Base-by-base conservation (phyloP, 1,284 basidiomycete genomes). In the Limonomyces culmigenus region DNA sequence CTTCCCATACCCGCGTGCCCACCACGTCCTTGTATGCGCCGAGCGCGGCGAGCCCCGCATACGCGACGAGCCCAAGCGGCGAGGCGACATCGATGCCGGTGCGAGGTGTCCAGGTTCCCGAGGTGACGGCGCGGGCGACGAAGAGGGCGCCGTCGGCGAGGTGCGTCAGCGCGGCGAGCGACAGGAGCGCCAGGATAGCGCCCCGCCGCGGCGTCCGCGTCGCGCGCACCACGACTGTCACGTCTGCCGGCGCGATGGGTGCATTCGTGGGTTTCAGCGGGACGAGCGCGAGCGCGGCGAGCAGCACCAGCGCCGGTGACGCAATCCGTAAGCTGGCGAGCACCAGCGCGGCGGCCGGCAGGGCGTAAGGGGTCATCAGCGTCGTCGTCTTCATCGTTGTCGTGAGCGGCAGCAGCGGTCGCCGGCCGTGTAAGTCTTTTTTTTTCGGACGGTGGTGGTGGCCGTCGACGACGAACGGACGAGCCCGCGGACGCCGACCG, bases 111-210 rank as follows among this genome's bases (percentile, higher is more conserved):
- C 81, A 86, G 14, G 60, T 44, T 46, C 74, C 71, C 45, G 63
- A 58, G 41, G 85, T 47, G 32, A 85, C 63, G 17, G 74, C 69
- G 47, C 66, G 66, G 16, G 70, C 53, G 35, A 75, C 68, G 47
- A 80, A 76, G 5, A 73, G 60, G 35, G 79, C 56, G 38, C 92
- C 65, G 67, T 98, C 69, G 58, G 89, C 59, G 62, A 98, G 70
- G 69, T 86, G 74, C 53, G 89, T 65, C 58, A 92, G 44, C 60
- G 89, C 74, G 54, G 74, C 49, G 35, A 85, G 60, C 38, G 74
- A 70, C 36, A 87, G 62, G 45, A 85, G 59, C 36, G 61, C 53
- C 38, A 85, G 62, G 51, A 88, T 83, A 43, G 74, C 55, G 36
- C 67, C 66, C 39, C 77, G 70, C 52, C 85, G 75, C 32, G 84